Percentiles rank a stretch among this genome's conserved stretches.
Conservation (phyloP, 2,329 filamentous ascomycete genomes). For the Nakataea oryzae region DNA sequence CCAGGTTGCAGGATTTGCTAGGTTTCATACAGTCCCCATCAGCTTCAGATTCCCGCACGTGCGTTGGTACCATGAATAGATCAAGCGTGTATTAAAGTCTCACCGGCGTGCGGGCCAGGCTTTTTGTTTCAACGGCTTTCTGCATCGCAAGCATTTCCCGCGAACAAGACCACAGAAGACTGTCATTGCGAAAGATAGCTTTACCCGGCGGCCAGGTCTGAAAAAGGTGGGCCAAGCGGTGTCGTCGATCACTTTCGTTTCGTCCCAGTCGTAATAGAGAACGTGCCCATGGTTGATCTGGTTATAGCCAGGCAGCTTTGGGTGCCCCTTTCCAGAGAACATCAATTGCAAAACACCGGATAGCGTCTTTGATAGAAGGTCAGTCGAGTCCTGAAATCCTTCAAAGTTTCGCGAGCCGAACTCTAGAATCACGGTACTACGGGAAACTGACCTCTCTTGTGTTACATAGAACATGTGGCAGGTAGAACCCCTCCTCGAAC, state of each 20-base stretch:
- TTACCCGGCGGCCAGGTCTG: not conserved
- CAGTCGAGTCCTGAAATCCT: not conserved
- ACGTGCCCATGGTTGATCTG: not conserved
- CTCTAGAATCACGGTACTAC: too few species aligned
- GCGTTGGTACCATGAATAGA: not conserved
- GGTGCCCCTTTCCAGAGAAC: not conserved
- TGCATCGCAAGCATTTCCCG: not conserved
- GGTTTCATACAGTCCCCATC: not conserved
- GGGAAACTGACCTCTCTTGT: not conserved
- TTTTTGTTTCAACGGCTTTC: not conserved
- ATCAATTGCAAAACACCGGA: not conserved
- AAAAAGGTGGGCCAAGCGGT: not conserved
- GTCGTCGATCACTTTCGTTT: not conserved
- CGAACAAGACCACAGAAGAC: not conserved
- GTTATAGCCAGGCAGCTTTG: not conserved
- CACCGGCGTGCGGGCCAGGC: not conserved
- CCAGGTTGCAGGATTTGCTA: not conserved
- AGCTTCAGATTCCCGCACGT: not conserved
- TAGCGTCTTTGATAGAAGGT: not conserved
- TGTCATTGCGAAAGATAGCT: not conserved
- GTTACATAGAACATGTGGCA: not conserved
- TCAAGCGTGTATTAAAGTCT: not conserved
- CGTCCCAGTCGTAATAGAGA: not conserved
- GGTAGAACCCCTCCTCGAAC: not conserved
- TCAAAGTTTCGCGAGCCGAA: not conserved